Evolutionary conservation across 148 eudicot species (phyloP), one percentile per base, ranked within the genome.

Genomic region (Arctostaphylos glauca): DNA sequence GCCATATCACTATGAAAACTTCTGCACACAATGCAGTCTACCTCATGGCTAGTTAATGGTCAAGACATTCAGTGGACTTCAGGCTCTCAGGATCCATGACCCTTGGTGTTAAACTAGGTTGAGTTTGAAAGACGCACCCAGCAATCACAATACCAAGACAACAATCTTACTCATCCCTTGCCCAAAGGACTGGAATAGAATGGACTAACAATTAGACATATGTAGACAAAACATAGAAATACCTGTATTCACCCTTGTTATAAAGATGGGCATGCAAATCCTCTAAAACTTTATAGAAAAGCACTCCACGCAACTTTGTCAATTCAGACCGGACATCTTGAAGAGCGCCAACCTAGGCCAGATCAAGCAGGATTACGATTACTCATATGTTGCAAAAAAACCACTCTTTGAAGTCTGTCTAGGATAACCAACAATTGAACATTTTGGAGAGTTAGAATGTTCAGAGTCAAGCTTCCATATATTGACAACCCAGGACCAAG

Each of bases 221-320:
- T 60, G 82, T 49, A 68, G 0, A 72, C 76, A 56, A 25, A 74
- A 21, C 9, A 46, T 70, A 66, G 7, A 31, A 47, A 18, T 90
- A 97, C 98, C 99, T 94, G 81, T 93, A 93, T 80, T 91, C 95
- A 84, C 99, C 99, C 88, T 89, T 94, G 82, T 97, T 94, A 86
- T 93, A 97, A 78, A 97, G 97, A 90, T 97, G 99, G 71, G 90
- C 94, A 85, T 97, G 99, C 88, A 97, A 88, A 88, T 93, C 99
- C 84, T 97, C 99, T 90, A 97, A 88, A 84, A 92, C 92, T 89
- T 97, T 97, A 82, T 92, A 92, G 86, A 97, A 97, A 50, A 97
- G 89, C 60, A 85, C 87, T 78, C 98, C 97, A 84, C 97, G 88
- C 88, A 94, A 86, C 90, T 97, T 97, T 80, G 90, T 92, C 84